Evolutionary conservation across 2,329 filamentous ascomycete genomes (phyloP).

Genomic region (Harringtonia lauricola): DNA sequence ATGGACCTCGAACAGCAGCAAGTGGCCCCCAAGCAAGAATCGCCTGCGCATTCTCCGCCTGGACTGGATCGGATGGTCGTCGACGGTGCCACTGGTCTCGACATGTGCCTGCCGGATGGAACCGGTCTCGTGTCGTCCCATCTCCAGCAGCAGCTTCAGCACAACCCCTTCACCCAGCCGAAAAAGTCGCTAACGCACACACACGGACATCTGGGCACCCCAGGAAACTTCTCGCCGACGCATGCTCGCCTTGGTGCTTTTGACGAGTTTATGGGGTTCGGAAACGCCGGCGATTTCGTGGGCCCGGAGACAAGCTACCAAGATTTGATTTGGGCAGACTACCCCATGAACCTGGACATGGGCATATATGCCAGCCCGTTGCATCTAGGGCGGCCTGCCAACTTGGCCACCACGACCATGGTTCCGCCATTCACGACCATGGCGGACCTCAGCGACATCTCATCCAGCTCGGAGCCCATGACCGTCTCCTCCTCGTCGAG

Average conservation of each 20-base stretch:
- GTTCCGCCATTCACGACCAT: conserved; percentile 21
- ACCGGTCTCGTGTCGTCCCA: neutral
- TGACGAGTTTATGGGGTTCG: conserved; percentile 27
- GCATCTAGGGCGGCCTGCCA: conserved; percentile 19
- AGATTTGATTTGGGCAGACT: conserved; percentile 34
- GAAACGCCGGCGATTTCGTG: conserved; percentile 19
- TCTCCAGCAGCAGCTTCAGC: conserved; percentile 2
- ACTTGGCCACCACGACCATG: conserved; percentile 15
- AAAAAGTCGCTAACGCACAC: conserved; percentile 19
- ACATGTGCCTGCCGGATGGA: conserved; percentile 9
- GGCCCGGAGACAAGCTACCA: conserved; percentile 26
- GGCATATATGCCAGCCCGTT: conserved; percentile 27
- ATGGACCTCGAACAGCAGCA: conserved; percentile 25
- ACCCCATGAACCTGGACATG: conserved; percentile 31
- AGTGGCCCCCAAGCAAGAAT: conserved; percentile 9
- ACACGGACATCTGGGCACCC: conserved; percentile 17
- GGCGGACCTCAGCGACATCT: conserved; percentile 27
- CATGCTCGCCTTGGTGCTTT: conserved; percentile 24
- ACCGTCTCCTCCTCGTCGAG: conserved; percentile 28
- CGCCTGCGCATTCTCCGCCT: conserved; percentile 1
- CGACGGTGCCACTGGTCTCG: conserved; percentile 1
- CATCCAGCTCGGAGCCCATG: conserved; percentile 30
- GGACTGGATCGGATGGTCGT: conserved; percentile 7
- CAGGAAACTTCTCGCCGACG: conserved; percentile 24
- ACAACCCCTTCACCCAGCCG: conserved; percentile 9